Base-by-base conservation (phyloP, 495 filamentous ascomycete genomes). In the Trichoderma asperelloides region DNA sequence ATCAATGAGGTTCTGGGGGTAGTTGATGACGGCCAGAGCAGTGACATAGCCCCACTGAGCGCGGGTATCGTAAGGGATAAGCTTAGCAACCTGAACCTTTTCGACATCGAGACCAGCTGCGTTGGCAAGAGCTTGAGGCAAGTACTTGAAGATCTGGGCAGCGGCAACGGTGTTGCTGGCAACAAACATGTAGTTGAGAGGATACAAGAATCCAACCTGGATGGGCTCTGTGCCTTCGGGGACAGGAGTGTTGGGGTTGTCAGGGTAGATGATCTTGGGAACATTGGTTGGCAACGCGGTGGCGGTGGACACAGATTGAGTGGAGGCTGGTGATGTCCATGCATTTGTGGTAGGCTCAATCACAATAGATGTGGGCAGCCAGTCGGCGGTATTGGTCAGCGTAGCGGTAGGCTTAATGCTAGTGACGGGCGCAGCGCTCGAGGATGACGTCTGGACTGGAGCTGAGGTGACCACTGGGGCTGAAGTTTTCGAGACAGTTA, bases 161-260 rank as follows among this genome's bases (percentile, higher is more conserved):
- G 90, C 88, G 27, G 92, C 89, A 68, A 88, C 79, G 16, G 83
- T 75, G 41, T 87, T 86, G 2, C 77, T 78, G 27, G 89, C 89
- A 37, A 98, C 90, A 73, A 94, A 96, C 7, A 79, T 76, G 75
- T 95, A 98, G 73, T 96, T 93, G 68, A 96, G 84, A 5, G 82
- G 79, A 71, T 87, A 87, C 30, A 85, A 78, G 82, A 97, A 96
- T 15, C 91, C 96, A 67, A 98, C 81, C 71, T 97, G 92, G 69
- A 97, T 87, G 69, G 92, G 74, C 23, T 68, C 75, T 1, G 84
- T 85, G 70, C 90, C 89, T 2, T 78, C 73, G 2, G 93, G 91
- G 49, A 77, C 74, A 23, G 71, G 57, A 1, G 43, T 62, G 9
- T 68, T 64, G 11, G 70, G 67, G 27, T 76, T 73, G 3, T 70